Evolutionary conservation across 2,329 filamentous ascomycete genomes (phyloP).

Genomic region (Microcera coccophila): DNA sequence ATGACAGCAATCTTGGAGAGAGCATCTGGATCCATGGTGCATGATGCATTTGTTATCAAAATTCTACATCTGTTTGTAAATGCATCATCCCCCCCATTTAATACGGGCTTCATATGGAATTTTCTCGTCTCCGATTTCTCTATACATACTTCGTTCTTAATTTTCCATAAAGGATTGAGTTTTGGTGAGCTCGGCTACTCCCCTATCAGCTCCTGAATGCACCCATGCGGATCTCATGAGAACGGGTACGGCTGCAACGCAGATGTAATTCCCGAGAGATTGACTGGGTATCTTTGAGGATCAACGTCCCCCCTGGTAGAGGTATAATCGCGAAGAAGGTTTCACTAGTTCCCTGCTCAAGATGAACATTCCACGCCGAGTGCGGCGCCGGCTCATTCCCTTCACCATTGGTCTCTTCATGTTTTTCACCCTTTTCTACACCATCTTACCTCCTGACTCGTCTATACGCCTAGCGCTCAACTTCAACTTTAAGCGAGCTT

Average conservation of each 20-base stretch:
- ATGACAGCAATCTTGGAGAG: no score
- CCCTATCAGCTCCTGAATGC: no score
- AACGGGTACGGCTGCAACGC: neutral
- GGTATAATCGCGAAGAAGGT: neutral
- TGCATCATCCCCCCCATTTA: no score
- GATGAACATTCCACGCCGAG: slow-evolving; percentile 26
- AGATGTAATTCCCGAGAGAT: neutral
- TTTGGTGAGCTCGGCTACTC: no score
- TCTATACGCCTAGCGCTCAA: slow-evolving; percentile 31
- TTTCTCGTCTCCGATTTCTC: no score
- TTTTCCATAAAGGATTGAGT: no score
- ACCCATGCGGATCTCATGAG: no score
- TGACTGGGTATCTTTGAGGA: neutral
- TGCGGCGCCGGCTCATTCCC: slow-evolving; percentile 27
- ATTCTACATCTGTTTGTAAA: no score
- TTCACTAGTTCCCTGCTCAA: slow-evolving; percentile 7
- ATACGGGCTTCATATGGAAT: no score
- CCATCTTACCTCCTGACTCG: slow-evolving; percentile 33
- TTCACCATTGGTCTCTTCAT: slow-evolving; percentile 22
- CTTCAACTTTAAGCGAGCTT: slow-evolving; percentile 33
- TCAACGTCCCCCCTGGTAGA: neutral
- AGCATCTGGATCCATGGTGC: no score
- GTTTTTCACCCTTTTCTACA: slow-evolving; percentile 24
- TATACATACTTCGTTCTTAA: no score
- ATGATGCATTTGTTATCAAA: no score